Evolutionary conservation across 768 basidiomycete species (phyloP).

Genomic region (Boletus rubescentipes): DNA sequence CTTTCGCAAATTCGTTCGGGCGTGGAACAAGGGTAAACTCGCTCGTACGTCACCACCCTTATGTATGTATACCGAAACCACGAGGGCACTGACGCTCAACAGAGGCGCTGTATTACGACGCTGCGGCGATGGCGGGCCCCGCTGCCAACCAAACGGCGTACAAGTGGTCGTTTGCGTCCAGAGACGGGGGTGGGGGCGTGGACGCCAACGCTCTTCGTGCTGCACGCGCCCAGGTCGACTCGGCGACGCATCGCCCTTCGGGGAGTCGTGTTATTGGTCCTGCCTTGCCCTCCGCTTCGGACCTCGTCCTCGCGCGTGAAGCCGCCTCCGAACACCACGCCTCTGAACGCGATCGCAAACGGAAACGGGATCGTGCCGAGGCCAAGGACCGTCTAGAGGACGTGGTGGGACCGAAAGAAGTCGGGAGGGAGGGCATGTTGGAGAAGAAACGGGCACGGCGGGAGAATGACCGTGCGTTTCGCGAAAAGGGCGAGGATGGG

Average conservation of each 20-base stretch:
- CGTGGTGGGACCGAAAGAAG: constrained; percentile 72
- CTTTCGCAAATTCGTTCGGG: constrained; percentile 91
- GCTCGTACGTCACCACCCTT: too few relatives aligned
- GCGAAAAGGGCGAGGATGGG: constrained; percentile 73
- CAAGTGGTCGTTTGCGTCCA: constrained; percentile 85
- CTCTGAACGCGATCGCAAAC: constrained; percentile 54
- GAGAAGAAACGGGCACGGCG: constrained; percentile 81
- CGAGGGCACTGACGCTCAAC: background rate
- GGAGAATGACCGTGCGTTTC: constrained; percentile 67
- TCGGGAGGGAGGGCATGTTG: constrained; percentile 80
- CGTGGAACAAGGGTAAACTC: constrained; percentile 81
- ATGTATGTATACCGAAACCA: too few relatives aligned
- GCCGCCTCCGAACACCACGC: constrained; percentile 41
- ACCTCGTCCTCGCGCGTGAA: too few relatives aligned
- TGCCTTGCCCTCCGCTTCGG: too few relatives aligned
- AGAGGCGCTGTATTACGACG: constrained; percentile 60
- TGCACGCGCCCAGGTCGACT: too few relatives aligned
- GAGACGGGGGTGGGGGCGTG: constrained; percentile 52
- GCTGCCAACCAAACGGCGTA: constrained; percentile 76
- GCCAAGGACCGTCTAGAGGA: constrained; percentile 74
- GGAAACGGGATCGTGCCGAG: constrained; percentile 67
- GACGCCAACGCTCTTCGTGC: constrained; percentile 56
- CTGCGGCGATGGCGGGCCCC: constrained; percentile 41
- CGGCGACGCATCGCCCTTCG: too few relatives aligned
- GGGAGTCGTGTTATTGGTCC: too few relatives aligned